These are phyloP conservation scores for Nannochloris sp. DNA, from an alignment of 139 green algal genomes.

Conservation along the genomic window DNA sequence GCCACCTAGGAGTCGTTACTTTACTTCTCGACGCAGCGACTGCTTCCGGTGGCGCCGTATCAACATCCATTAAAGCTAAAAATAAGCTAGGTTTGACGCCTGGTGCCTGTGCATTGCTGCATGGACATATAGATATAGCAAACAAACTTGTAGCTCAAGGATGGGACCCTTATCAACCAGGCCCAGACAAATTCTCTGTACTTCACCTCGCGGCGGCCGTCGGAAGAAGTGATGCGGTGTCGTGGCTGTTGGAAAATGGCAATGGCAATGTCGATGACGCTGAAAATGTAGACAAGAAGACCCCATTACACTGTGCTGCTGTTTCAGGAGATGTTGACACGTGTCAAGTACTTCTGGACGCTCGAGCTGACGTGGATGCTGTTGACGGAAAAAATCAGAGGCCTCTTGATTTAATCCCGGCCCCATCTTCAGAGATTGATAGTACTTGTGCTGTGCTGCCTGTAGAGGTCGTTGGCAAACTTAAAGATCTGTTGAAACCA, in stretches of 20 bases:
- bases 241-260: neutral
- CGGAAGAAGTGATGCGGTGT: neutral
- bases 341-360: slow-evolving; percentile 1
- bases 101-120: neutral
- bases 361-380: neutral
- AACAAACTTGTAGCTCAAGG: neutral
- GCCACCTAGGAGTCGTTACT: neutral
- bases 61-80: neutral
- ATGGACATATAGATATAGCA: slow-evolving; percentile 3
- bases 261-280: neutral
- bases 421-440: no score
- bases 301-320: slow-evolving; percentile 8
- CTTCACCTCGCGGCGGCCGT: neutral
- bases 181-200: neutral
- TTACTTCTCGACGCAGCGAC: slow-evolving; percentile 2
- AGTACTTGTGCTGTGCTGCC: no score
- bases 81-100: neutral
- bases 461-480: no score
- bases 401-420: no score
- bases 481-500: no score
- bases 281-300: neutral
- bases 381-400: no score
- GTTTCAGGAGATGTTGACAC: neutral
- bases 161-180: neutral
- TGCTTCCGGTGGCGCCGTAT: neutral